Evolutionary conservation across 139 green algal genomes (phyloP).

Genomic region (Tetratostichococcus sp.): DNA sequence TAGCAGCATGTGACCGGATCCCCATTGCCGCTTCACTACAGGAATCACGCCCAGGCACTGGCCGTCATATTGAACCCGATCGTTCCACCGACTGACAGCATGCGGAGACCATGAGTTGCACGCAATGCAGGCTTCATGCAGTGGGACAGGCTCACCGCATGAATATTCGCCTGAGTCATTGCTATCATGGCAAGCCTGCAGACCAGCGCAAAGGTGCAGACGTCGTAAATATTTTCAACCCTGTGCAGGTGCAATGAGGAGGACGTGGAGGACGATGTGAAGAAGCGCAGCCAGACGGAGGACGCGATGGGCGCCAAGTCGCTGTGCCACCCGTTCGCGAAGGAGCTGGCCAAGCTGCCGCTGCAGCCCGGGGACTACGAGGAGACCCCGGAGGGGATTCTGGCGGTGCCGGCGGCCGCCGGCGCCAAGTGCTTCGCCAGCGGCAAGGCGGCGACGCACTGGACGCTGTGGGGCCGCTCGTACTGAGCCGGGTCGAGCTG

Average conservation of each 20-base stretch:
- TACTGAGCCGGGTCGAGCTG: too few relatives aligned
- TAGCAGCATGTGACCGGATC: too few relatives aligned
- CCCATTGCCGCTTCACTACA: too few relatives aligned
- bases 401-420: conserved; percentile 8
- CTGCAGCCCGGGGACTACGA: background rate
- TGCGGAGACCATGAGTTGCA: background rate
- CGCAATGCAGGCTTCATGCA: too few relatives aligned
- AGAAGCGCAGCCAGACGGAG: conserved; percentile 71
- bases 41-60: too few relatives aligned
- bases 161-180: too few relatives aligned
- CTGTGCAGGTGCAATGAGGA: conserved; percentile 59
- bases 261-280: conserved; percentile 88
- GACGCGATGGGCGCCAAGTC: conserved; percentile 93
- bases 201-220: too few relatives aligned
- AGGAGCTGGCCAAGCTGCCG: conserved; percentile 80
- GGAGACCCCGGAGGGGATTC: background rate
- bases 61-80: too few relatives aligned
- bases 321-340: conserved; percentile 88
- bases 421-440: conserved; percentile 89
- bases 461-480: conserved; percentile 89
- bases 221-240: background rate
- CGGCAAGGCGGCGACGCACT: conserved; percentile 95
- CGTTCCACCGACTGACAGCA: background rate
- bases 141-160: too few relatives aligned
- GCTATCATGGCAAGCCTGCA: too few relatives aligned